These are phyloP conservation scores for Ogataea haglerorum DNA, from an alignment of 805 yeast genomes.

Conservation along the genomic window DNA sequence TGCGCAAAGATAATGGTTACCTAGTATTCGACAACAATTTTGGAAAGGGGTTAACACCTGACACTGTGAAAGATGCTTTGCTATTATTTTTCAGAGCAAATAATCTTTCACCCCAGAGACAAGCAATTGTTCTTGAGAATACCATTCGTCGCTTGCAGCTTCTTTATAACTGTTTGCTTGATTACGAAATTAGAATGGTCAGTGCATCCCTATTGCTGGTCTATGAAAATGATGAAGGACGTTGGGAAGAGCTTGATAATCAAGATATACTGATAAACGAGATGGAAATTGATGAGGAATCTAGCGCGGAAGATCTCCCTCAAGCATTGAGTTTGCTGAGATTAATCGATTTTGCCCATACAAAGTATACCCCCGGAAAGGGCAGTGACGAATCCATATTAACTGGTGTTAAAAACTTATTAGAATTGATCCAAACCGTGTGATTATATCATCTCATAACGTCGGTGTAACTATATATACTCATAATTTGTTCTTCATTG, in stretches of 20 bases:
- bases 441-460: too few species aligned
- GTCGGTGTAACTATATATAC: too few species aligned
- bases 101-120: constrained; percentile 31
- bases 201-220: constrained; percentile 73
- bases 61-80: constrained; percentile 45
- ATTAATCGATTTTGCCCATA: constrained; percentile 90
- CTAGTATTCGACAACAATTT: constrained; percentile 58
- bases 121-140: constrained; percentile 38
- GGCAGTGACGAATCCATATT: constrained; percentile 73
- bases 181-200: constrained; percentile 59
- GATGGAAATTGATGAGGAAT: constrained; percentile 31
- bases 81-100: constrained; percentile 41
- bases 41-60: constrained; percentile 58
- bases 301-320: constrained; percentile 20
- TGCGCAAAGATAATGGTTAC: constrained; percentile 35
- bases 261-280: constrained; percentile 37
- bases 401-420: constrained; percentile 64
- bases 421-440: constrained; percentile 38
- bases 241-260: constrained; percentile 46
- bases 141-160: constrained; percentile 61
- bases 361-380: constrained; percentile 55
- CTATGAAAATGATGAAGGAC: constrained; percentile 60
- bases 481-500: constrained; percentile 8
- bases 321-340: constrained; percentile 51
- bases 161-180: constrained; percentile 60